These are phyloP conservation scores for Echinosophora koreensis DNA, from an alignment of 306 rosid species.

Conservation along the genomic window DNA sequence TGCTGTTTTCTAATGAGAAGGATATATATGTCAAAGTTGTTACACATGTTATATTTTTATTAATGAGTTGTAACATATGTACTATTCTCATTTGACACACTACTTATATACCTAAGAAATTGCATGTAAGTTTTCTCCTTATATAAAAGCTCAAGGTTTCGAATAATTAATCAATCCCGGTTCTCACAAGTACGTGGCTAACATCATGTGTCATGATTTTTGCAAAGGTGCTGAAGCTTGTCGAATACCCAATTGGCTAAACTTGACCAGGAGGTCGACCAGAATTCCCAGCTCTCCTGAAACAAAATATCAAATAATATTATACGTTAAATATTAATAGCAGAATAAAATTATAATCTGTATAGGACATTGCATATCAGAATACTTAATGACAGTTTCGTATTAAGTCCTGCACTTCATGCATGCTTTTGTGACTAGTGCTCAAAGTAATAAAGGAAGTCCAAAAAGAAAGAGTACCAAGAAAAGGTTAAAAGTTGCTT, in stretches of 20 bases:
- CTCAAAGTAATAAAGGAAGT: slow-evolving; percentile 41
- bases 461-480: slow-evolving; percentile 43
- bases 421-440: slow-evolving; percentile 25
- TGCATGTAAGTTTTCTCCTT: no score
- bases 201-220: slow-evolving; percentile 28
- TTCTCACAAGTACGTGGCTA: slow-evolving; percentile 39
- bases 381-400: slow-evolving; percentile 1
- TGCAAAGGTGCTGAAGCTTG: slow-evolving; percentile 34
- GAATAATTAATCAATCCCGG: background rate
- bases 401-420: background rate
- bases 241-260: slow-evolving; percentile 32
- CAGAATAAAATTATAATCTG: background rate
- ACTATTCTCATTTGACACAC: no score
- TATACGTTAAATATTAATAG: background rate
- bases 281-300: slow-evolving; percentile 63
- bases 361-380: background rate
- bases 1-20: no score
- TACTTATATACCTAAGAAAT: no score
- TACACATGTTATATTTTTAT: no score
- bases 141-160: slow-evolving; percentile 40
- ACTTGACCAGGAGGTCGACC: slow-evolving; percentile 64
- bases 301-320: background rate
- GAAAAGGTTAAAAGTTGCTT: slow-evolving; percentile 45
- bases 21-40: no score
- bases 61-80: no score